Percentiles rank a stretch among this genome's conserved stretches.
These are phyloP conservation scores for Penicillium pulvis DNA, from an alignment of 495 filamentous ascomycete genomes.

Conservation along the genomic window DNA sequence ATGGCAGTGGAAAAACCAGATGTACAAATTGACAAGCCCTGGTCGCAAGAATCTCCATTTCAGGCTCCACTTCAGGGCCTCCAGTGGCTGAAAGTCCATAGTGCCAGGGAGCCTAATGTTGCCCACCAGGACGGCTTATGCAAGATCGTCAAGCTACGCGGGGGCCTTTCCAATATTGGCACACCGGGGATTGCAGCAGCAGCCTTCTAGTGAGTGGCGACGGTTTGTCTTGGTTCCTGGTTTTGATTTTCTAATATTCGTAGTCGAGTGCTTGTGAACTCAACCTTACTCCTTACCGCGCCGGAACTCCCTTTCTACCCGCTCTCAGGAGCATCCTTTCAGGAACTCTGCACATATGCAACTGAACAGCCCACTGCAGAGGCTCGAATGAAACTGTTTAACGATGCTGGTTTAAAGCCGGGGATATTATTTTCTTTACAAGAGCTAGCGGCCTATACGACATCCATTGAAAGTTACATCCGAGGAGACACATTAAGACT, in stretches of 20 bases:
- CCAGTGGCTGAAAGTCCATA: constrained; percentile 7
- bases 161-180: neutral
- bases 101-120: constrained; percentile 2
- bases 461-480: constrained; percentile 1
- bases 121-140: neutral
- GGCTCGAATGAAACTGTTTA: neutral
- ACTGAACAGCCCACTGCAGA: neutral
- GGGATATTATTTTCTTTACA: neutral
- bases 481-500: neutral
- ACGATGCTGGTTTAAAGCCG: neutral
- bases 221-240: neutral
- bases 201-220: neutral
- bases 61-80: constrained; percentile 7
- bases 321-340: neutral
- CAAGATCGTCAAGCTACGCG: neutral
- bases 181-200: constrained; percentile 3
- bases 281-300: neutral
- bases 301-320: constrained; percentile 1
- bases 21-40: neutral
- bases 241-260: neutral
- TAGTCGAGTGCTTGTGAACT: constrained; percentile 6
- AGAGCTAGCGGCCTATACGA: neutral
- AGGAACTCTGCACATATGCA: neutral
- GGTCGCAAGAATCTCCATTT: constrained; percentile 4
- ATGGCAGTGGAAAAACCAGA: constrained; percentile 4